A percentile compares a stretch with the other conserved stretches of the same genome.
These are phyloP conservation scores for Hygrophila difformis DNA, from an alignment of 257 asterid genomes.

Conservation along the genomic window DNA sequence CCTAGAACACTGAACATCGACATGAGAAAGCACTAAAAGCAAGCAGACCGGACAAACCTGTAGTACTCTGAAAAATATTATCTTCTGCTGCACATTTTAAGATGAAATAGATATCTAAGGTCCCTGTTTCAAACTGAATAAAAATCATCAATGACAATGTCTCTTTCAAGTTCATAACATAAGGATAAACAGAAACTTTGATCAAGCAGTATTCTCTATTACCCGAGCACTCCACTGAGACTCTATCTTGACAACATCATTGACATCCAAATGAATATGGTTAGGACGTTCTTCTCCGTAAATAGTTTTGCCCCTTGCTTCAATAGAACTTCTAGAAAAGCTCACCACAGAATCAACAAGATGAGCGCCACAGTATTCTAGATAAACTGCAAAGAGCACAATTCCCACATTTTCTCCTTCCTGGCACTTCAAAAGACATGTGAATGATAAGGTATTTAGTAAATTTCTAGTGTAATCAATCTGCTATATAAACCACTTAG, in stretches of 20 bases:
- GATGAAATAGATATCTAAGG: slow-evolving; percentile 28
- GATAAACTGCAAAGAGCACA: slow-evolving; percentile 42
- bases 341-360: slow-evolving; percentile 37
- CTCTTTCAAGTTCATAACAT: slow-evolving; percentile 3
- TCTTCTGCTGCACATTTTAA: slow-evolving; percentile 27
- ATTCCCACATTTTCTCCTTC: slow-evolving; percentile 27
- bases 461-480: slow-evolving; percentile 2
- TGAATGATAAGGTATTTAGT: slow-evolving; percentile 1
- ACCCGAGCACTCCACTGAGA: slow-evolving; percentile 64
- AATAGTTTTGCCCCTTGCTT: slow-evolving; percentile 36
- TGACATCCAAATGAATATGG: slow-evolving; percentile 42
- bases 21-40: slow-evolving; percentile 14
- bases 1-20: slow-evolving; percentile 8
- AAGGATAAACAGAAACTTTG: slow-evolving; percentile 8
- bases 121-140: slow-evolving; percentile 43
- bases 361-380: slow-evolving; percentile 30
- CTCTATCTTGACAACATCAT: slow-evolving; percentile 57
- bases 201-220: slow-evolving; percentile 8
- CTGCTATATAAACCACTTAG: slow-evolving; percentile 9
- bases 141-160: slow-evolving; percentile 11
- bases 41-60: slow-evolving; percentile 37
- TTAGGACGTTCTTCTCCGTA: slow-evolving; percentile 24
- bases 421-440: slow-evolving; percentile 37
- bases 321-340: slow-evolving; percentile 47
- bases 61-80: slow-evolving; percentile 19